Evolutionary conservation across 2,329 filamentous ascomycete genomes (phyloP).

Genomic region (Fusarium miscanthi): DNA sequence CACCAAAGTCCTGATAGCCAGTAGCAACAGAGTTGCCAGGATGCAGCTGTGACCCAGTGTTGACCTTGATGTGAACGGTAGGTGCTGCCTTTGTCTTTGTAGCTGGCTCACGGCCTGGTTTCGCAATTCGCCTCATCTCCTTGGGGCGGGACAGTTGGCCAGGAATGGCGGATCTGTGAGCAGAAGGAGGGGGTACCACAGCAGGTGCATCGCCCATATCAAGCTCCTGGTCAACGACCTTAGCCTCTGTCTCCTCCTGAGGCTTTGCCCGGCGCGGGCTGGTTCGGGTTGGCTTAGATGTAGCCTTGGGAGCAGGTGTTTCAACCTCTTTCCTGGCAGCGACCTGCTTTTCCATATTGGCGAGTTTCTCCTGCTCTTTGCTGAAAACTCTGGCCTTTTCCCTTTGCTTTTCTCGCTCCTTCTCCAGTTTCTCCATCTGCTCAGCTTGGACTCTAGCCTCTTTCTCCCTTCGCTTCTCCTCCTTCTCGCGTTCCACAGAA

Average conservation of each 20-base stretch:
- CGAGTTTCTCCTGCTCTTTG: slow-evolving; percentile 66
- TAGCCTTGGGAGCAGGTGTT: slow-evolving; percentile 53
- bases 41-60: slow-evolving; percentile 71
- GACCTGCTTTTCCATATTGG: slow-evolving; percentile 64
- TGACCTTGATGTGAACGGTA: slow-evolving; percentile 75
- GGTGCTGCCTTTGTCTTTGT: slow-evolving; percentile 72
- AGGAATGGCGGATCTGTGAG: slow-evolving; percentile 62
- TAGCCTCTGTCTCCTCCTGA: slow-evolving; percentile 47
- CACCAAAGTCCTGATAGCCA: slow-evolving; percentile 61
- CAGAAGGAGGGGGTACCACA: slow-evolving; percentile 69
- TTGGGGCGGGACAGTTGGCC: slow-evolving; percentile 61
- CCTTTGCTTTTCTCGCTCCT: slow-evolving; percentile 75
- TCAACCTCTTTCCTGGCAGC: slow-evolving; percentile 66
- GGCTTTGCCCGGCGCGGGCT: slow-evolving; percentile 65
- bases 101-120: slow-evolving; percentile 69
- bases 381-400: slow-evolving; percentile 72
- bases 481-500: slow-evolving; percentile 70
- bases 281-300: slow-evolving; percentile 57
- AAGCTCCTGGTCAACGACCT: slow-evolving; percentile 53
- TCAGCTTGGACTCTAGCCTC: slow-evolving; percentile 71
- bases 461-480: slow-evolving; percentile 74
- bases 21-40: slow-evolving; percentile 68
- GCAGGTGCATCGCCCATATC: slow-evolving; percentile 68
- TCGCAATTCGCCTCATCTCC: slow-evolving; percentile 69
- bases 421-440: slow-evolving; percentile 72